Percentiles rank a stretch among this genome's conserved stretches.
Evolutionary conservation across 2,329 filamentous ascomycete species (phyloP).

Genomic region (Lizonia empirigonia): DNA sequence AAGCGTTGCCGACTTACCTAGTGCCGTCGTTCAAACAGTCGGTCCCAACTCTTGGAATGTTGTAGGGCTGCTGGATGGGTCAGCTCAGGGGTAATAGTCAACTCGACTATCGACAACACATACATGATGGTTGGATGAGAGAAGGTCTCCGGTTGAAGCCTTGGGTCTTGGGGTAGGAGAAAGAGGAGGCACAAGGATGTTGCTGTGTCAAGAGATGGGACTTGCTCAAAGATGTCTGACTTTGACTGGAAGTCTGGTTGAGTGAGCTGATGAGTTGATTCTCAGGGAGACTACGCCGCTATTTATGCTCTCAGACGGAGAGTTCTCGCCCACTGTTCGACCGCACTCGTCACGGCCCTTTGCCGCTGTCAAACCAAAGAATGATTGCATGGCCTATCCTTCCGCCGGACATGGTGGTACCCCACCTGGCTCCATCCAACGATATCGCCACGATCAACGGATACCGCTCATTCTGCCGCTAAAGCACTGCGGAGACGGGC

Average conservation of each 20-base stretch:
- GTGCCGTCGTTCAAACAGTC: slow-evolving; percentile 29
- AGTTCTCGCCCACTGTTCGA: slow-evolving; percentile 30
- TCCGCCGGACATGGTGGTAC: slow-evolving; percentile 49
- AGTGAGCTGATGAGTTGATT: slow-evolving; percentile 35
- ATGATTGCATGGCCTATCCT: slow-evolving; percentile 47
- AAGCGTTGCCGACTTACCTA: slow-evolving; percentile 38
- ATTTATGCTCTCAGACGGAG: slow-evolving; percentile 49
- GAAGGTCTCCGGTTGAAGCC: slow-evolving; percentile 16
- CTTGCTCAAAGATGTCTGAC: slow-evolving; percentile 28
- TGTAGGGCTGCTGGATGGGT: slow-evolving; percentile 20
- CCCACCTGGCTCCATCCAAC: slow-evolving; percentile 52
- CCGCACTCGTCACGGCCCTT: slow-evolving; percentile 34
- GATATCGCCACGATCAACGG: slow-evolving; percentile 52
- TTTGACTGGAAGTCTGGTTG: slow-evolving; percentile 39
- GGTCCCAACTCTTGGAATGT: slow-evolving; percentile 22
- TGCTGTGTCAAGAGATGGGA: slow-evolving; percentile 40
- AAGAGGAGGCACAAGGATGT: slow-evolving; percentile 32
- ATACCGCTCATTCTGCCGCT: slow-evolving; percentile 52
- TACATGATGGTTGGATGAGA: slow-evolving; percentile 45
- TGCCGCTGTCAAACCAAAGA: slow-evolving; percentile 43
- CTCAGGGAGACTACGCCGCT: slow-evolving; percentile 38
- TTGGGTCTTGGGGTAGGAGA: slow-evolving; percentile 19
- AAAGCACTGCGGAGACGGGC: slow-evolving; percentile 49
- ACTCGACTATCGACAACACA: slow-evolving; percentile 30
- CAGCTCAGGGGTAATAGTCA: slow-evolving; percentile 38